Evolutionary conservation across 768 basidiomycete species (phyloP), one percentile per base, ranked within the genome.

Genomic region (Kwoniella shandongensis): DNA sequence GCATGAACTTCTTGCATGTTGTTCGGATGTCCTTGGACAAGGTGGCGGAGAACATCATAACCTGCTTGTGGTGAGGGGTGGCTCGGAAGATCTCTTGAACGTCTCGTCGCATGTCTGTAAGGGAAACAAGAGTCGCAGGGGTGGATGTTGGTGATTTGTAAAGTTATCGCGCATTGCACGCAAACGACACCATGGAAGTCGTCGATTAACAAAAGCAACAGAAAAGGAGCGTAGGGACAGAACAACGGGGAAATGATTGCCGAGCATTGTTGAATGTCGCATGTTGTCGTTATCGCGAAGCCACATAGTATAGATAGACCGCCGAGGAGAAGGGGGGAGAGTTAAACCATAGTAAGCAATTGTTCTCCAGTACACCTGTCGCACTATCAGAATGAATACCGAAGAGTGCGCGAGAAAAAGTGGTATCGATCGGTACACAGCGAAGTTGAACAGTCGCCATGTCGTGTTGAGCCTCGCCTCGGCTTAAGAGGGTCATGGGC

Each of bases 11-110:
- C 81, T 98, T 98, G 85, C 96, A 99, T 0, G 96, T 98, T 6
- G 86, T 83, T 55, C 96, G 84, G 57, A 99, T 94, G 65, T 98
- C 96, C 81, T 99, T 98, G 55, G 91, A 86, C 59, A 99, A 80
- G 0, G 96, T 99, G 38, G 96, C 96, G 70, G 91, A 94, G 83
- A 99, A 99, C 96, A 99, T 99, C 96, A 99, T 99, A 67, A 99
- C 96, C 83, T 99, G 94, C 82, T 99, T 99, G 84, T 96, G 92
- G 79, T 96, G 94, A 48, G 96, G 96, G 18, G 96, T 98, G 17
- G 91, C 84, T 71, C 94, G 88, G 85, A 98, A 99, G 72, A 99
- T 98, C 81, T 99, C 96, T 85, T 99, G 96, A 64, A 99, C 94
- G 77, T 99, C 96, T 75, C 96, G 91, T 81, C 96, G 94, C 96